Base-by-base conservation (phyloP, 2,329 filamentous ascomycete species). In the Myriosclerotinia curreyana region DNA sequence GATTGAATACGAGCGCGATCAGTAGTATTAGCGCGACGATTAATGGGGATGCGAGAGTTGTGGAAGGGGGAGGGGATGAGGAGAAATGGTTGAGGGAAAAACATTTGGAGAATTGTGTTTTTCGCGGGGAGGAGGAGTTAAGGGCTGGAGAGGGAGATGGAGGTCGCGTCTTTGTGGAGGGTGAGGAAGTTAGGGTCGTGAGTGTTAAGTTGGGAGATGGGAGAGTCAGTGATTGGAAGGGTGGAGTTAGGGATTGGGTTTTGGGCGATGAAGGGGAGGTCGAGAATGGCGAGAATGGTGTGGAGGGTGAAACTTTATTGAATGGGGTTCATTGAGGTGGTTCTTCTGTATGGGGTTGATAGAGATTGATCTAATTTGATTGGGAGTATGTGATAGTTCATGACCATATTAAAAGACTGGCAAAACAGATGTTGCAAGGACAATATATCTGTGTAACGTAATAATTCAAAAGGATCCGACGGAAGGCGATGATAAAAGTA, bases 31-130 rank as follows among this genome's bases (percentile, higher is more conserved):
- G 88, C 68, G 92, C 92, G 40, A 97, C 94, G 20, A 96, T 99
- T 75, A 95, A 94, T 69, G 95, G 95, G n/a, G 82, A 85, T 46
- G 95, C 95, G 1, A 81, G 85, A 42, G 82, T 98, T 44, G 82
- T 96, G 17, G 81, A 87, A 1, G 75, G 80, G 6, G 92, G 89
- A 0, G 90, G 88, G 2, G 89, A 92, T 20, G 90, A 96, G 75
- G 95, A 98, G 77, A 79, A 78, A 60, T 98, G 88, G 82, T 96
- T 91, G 76, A 89, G 89, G 72, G 85, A 89, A 68, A 83, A 86
- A 72, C 95, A 99, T 79, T 78, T 96, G 69, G 91, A 91, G 72
- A 96, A 97, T 77, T 96, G 98, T 76, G 96, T 91, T 0, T 96
- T 96, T 72, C 87, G 87, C 52, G 78, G 79, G 42, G 83, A 86